phyloP scores from a whole-genome alignment of 2,329 filamentous ascomycete genomes.

The Ceratocystis huliohia region DNA sequence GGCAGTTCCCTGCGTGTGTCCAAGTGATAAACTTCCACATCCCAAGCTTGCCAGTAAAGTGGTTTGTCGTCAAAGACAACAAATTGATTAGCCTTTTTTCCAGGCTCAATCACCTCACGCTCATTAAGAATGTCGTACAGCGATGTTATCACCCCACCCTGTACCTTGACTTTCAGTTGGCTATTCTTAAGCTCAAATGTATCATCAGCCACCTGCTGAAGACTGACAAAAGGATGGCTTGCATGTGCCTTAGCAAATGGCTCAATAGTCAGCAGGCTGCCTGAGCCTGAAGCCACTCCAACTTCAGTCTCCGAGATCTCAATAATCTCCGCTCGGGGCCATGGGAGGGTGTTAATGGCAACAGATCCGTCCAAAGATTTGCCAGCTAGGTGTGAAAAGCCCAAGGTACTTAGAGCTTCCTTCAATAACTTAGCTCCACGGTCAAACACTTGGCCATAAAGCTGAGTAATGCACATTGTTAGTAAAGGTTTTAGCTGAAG shows the following conservation, averaged over 20 bases:
- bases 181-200: conserved; percentile 71
- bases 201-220: conserved; percentile 41
- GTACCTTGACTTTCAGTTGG: conserved; percentile 59
- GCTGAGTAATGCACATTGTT: conserved; percentile 29
- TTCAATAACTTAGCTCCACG: conserved; percentile 60
- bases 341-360: conserved; percentile 76
- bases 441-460: conserved; percentile 73
- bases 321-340: conserved; percentile 65
- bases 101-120: conserved; percentile 64
- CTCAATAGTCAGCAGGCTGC: conserved; percentile 40
- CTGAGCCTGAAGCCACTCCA: conserved; percentile 45
- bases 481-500: conserved; percentile 22
- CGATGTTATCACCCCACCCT: conserved; percentile 68
- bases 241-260: conserved; percentile 35
- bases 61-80: conserved; percentile 97
- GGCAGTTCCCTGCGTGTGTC: conserved; percentile 68
- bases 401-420: conserved; percentile 55
- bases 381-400: conserved; percentile 39
- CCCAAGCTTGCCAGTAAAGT: conserved; percentile 95
- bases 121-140: conserved; percentile 61
- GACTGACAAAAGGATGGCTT: conserved; percentile 36
- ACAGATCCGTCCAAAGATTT: conserved; percentile 33
- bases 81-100: conserved; percentile 72
- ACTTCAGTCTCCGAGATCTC: conserved; percentile 43
- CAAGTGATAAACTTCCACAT: conserved; percentile 92